Evolutionary conservation across 208 protist species (phyloP).

Genomic region (Crithidia bombi): DNA sequence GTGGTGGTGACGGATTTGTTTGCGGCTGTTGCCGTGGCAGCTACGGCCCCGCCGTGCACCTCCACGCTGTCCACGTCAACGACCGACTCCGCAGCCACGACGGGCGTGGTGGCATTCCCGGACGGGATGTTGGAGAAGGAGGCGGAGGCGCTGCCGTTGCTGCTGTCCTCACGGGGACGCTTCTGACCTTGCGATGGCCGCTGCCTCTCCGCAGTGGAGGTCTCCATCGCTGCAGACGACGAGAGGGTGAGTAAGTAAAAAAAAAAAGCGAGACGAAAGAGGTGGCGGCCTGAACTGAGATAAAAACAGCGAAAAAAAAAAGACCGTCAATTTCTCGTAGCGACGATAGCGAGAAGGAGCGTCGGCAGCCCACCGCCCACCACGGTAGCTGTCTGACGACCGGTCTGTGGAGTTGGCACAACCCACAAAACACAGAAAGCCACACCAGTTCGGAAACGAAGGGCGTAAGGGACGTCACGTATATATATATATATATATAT

Average conservation of each 20-base stretch:
- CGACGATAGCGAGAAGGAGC: no score
- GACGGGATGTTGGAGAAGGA: slow-evolving; percentile 20
- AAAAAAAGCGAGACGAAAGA: neutral
- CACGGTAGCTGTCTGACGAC: no score
- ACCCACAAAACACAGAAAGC: no score
- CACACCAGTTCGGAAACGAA: slow-evolving; percentile 13
- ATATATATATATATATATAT: neutral
- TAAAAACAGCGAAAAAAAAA: no score
- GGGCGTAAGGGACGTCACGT: neutral
- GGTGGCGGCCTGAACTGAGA: no score
- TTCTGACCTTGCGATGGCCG: slow-evolving; percentile 10
- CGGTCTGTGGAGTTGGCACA: no score
- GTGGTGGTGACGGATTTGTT: neutral
- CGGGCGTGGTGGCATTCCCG: neutral
- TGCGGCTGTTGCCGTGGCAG: neutral
- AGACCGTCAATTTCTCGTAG: no score
- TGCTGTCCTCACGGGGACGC: slow-evolving; percentile 20
- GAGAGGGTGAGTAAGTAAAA: neutral
- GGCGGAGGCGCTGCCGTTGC: slow-evolving; percentile 22
- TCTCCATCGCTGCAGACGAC: slow-evolving; percentile 1
- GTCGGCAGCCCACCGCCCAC: no score
- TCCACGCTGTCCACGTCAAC: slow-evolving; percentile 28
- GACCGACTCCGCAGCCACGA: slow-evolving; percentile 11
- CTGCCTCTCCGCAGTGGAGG: slow-evolving; percentile 1
- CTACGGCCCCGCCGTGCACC: neutral